Evolutionary conservation across 1,284 basidiomycete species (phyloP).

Genomic region (Ceratobasidium sp.): DNA sequence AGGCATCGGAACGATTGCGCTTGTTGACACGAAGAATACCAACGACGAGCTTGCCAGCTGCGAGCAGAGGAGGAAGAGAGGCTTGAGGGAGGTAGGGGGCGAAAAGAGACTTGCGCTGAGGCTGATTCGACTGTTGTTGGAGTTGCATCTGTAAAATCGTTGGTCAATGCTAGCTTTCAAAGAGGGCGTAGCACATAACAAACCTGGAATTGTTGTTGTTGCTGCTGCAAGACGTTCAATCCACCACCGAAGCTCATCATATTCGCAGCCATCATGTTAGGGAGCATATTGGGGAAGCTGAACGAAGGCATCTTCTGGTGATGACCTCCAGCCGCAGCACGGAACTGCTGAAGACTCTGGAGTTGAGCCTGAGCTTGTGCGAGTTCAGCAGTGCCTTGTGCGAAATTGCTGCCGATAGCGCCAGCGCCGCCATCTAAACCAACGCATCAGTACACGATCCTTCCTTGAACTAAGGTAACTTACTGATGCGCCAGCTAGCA

Average conservation of each 20-base stretch:
- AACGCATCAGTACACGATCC: constrained; percentile 42
- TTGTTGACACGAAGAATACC: constrained; percentile 98
- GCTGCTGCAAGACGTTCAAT: constrained; percentile 79
- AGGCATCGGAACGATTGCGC: constrained; percentile 97
- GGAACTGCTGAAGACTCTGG: constrained; percentile 94
- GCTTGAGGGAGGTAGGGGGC: constrained; percentile 98
- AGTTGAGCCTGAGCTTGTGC: constrained; percentile 96
- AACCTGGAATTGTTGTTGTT: constrained; percentile 71
- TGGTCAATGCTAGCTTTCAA: constrained; percentile 4
- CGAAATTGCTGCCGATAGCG: constrained; percentile 65
- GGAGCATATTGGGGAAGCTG: constrained; percentile 95
- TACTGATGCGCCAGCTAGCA: constrained; percentile 86
- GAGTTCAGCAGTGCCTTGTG: constrained; percentile 72
- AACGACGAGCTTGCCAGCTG: constrained; percentile 98
- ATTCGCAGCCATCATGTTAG: constrained; percentile 92
- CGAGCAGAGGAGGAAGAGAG: constrained; percentile 92
- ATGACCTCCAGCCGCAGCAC: constrained; percentile 90
- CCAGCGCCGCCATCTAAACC: constrained; percentile 72
- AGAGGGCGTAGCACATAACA: constrained; percentile 54
- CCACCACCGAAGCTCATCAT: constrained; percentile 88
- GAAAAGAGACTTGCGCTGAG: constrained; percentile 97
- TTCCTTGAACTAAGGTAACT: constrained; percentile 50
- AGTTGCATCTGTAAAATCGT: constrained; percentile 69
- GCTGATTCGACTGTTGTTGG: constrained; percentile 82
- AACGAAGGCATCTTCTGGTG: constrained; percentile 98